Conservation (phyloP, 148 eudicot genomes). For the Rhododendron ferrugineum region DNA sequence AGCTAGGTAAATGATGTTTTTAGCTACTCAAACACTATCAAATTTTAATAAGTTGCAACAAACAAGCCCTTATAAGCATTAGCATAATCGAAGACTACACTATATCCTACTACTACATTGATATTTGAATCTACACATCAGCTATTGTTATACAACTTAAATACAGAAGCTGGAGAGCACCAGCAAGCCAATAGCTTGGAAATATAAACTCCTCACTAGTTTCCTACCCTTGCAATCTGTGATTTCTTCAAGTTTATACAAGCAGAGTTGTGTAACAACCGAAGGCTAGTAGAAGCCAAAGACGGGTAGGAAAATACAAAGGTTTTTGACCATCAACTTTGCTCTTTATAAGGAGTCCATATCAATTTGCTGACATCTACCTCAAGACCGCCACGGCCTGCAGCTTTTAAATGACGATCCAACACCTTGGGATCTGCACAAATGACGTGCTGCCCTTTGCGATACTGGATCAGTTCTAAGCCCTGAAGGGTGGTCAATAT, state of each 20-base stretch:
- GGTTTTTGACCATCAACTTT: slow-evolving; percentile 37
- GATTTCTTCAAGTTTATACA: not conserved
- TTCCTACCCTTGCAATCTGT: not conserved
- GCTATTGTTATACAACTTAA: not conserved
- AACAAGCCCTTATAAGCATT: not conserved
- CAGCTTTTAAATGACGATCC: slow-evolving; percentile 97
- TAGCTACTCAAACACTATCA: not conserved
- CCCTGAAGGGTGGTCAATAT: slow-evolving; percentile 80
- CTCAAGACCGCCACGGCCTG: slow-evolving; percentile 92
- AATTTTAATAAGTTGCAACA: not conserved
- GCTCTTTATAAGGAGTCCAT: slow-evolving; percentile 97
- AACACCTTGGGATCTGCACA: slow-evolving; percentile 94
- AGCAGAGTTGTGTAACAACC: not conserved
- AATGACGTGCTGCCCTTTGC: slow-evolving; percentile 94
- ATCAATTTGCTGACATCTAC: slow-evolving; percentile 84
- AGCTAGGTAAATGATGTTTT: not conserved
- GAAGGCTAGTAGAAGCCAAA: not conserved
- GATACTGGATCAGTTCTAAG: slow-evolving; percentile 83
- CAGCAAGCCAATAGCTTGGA: not conserved
- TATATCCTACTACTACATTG: not conserved
- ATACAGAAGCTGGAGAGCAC: not conserved
- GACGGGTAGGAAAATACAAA: not conserved
- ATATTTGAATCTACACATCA: not conserved
- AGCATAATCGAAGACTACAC: not conserved
- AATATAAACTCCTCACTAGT: not conserved